Percentiles rank a stretch among this genome's conserved stretches.
phyloP scores from a whole-genome alignment of 2,329 filamentous ascomycete species.

The Elsinoe arachidis region DNA sequence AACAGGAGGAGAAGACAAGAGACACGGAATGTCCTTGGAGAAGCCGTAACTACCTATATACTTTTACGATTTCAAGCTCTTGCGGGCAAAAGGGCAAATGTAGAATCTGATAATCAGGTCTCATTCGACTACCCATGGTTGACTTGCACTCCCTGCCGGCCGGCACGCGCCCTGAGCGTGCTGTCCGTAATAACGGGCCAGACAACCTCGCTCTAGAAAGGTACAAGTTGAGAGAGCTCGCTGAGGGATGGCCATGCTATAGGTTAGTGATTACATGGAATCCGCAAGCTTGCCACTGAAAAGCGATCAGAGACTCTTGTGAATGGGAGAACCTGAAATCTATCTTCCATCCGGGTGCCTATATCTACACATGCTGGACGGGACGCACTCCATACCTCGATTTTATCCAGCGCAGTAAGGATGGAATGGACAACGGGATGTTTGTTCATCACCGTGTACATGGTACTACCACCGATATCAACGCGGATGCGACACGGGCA shows the following conservation, averaged over 20 bases:
- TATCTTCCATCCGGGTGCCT: conserved; percentile 42
- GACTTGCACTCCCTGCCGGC: conserved; percentile 15
- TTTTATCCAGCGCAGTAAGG: conserved; percentile 34
- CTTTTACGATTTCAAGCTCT: no score
- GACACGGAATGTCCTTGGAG: neutral
- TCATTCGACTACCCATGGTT: neutral
- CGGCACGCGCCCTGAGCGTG: conserved; percentile 19
- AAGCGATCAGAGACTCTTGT: conserved; percentile 32
- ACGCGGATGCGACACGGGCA: conserved; percentile 23
- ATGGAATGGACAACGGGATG: conserved; percentile 35
- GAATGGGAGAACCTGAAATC: conserved; percentile 46
- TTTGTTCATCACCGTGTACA: conserved; percentile 40
- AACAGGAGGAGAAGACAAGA: no score
- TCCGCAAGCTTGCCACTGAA: neutral
- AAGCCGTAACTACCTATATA: neutral
- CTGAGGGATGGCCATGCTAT: conserved; percentile 44
- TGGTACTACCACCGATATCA: conserved; percentile 37
- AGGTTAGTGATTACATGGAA: conserved; percentile 18
- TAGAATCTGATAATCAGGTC: no score
- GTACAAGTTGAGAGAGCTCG: conserved; percentile 40
- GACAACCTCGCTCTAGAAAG: conserved; percentile 37
- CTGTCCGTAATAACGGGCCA: conserved; percentile 42
- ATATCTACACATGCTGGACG: conserved; percentile 46
- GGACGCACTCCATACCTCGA: conserved; percentile 34
- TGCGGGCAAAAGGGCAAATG: no score